Conservation (phyloP, 331 rosid species). For the Quercus phellos region DNA sequence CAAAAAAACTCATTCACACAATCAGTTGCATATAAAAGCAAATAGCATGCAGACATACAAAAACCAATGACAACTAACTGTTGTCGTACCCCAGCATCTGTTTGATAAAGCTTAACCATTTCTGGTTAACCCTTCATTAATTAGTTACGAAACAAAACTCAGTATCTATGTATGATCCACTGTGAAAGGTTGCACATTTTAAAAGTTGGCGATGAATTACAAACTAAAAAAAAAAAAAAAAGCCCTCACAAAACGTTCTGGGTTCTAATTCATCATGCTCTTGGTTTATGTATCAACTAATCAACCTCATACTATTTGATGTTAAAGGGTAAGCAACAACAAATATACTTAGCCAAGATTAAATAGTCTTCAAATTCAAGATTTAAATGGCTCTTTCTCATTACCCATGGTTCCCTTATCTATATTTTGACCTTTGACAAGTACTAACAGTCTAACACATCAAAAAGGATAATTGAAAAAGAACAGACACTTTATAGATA, state of each 20-base stretch:
- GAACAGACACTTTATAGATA: not conserved
- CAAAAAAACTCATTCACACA: not conserved
- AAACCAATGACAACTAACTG: not conserved
- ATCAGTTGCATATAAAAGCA: not conserved
- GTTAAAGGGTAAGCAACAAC: not conserved
- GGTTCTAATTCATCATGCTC: not conserved
- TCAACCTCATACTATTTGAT: not conserved
- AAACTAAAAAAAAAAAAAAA: not conserved
- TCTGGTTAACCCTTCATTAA: not conserved
- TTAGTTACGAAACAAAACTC: not conserved
- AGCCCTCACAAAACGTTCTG: not conserved
- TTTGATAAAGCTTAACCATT: not conserved
- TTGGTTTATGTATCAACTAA: not conserved
- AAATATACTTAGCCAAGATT: not conserved
- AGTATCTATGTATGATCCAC: not conserved
- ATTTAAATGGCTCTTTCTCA: not conserved
- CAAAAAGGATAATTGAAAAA: not conserved
- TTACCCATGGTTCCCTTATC: not conserved
- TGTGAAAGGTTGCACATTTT: not conserved
- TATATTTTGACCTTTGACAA: not conserved
- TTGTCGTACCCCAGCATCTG: not conserved
- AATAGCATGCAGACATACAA: not conserved
- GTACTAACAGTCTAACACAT: not conserved
- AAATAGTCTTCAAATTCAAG: not conserved
- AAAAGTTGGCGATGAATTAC: not conserved